Evolutionary conservation across 75 land plant genomes (phyloP).

Genomic region (Adiantum capillusveneris): DNA sequence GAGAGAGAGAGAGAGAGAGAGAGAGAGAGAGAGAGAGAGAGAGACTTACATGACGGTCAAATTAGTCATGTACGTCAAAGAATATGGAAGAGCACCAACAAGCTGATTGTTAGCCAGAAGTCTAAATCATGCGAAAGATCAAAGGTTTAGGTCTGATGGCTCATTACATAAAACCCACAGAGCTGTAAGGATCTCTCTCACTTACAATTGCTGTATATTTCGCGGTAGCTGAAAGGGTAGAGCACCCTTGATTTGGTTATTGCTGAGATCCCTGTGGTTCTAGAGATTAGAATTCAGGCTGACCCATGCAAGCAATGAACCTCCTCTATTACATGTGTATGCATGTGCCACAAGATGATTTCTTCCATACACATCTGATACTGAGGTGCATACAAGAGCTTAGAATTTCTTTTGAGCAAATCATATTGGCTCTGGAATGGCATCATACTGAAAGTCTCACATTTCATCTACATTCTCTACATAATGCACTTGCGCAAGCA

Average conservation of each 20-base stretch:
- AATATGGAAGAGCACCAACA: constrained; percentile 21
- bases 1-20: not conserved
- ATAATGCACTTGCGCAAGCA: too few species aligned
- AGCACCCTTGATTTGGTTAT: constrained; percentile 47
- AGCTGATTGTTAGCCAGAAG: constrained; percentile 17
- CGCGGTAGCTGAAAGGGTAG: constrained; percentile 66
- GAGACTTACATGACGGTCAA: constrained; percentile 18
- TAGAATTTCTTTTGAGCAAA: too few species aligned
- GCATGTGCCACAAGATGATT: too few species aligned
- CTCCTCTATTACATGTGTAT: too few species aligned
- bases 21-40: not conserved
- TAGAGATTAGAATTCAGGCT: not conserved
- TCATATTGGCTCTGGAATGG: too few species aligned
- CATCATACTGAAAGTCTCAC: too few species aligned
- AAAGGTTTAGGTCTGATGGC: not conserved
- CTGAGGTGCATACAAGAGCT: too few species aligned
- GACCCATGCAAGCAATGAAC: too few species aligned
- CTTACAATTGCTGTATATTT: constrained; percentile 53
- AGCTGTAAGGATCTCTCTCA: not conserved
- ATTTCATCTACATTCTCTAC: too few species aligned
- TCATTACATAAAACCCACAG: not conserved
- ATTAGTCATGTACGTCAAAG: constrained; percentile 13
- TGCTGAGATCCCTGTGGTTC: constrained; percentile 62
- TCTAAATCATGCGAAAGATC: constrained; percentile 3
- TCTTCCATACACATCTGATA: too few species aligned